A percentile compares a stretch with the other conserved stretches of the same genome.
Conservation (phyloP, 805 yeast species). For the Nakazawaea siamensis region DNA sequence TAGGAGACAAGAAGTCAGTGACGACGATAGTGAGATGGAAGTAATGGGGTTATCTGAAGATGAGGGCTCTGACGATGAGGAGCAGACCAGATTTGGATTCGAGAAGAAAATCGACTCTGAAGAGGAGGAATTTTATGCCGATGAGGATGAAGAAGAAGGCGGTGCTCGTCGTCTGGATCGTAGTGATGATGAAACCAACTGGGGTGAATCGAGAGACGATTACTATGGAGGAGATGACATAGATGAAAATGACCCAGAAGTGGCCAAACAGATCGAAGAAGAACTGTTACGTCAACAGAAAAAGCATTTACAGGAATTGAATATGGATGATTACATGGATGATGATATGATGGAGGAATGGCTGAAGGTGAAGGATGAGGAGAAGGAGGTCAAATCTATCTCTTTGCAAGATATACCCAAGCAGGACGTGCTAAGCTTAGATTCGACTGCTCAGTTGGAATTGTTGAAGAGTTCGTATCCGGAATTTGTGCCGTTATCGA, state of each 20-base stretch:
- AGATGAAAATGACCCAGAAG: conserved; percentile 50
- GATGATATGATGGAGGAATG: conserved; percentile 79
- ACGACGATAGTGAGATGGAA: conserved; percentile 46
- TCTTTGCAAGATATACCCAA: conserved; percentile 23
- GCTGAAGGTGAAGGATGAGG: conserved; percentile 47
- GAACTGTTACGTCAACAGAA: conserved; percentile 87
- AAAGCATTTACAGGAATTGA: conserved; percentile 65
- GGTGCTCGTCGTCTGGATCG: no score
- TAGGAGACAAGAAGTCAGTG: conserved; percentile 25
- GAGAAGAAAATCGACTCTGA: conserved; percentile 38
- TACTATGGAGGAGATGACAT: conserved; percentile 60
- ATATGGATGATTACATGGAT: conserved; percentile 68
- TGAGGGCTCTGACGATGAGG: conserved; percentile 31
- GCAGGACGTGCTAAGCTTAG: conserved; percentile 41
- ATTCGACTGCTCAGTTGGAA: conserved; percentile 41
- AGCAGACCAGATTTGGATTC: conserved; percentile 24
- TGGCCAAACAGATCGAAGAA: conserved; percentile 68
- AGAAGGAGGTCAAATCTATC: conserved; percentile 26
- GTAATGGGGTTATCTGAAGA: conserved; percentile 34
- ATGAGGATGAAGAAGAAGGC: conserved; percentile 20
- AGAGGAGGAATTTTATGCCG: conserved; percentile 35
- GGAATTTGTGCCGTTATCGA: conserved; percentile 70
- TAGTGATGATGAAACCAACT: conserved; percentile 27
- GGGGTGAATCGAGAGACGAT: conserved; percentile 40
- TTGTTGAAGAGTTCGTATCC: conserved; percentile 63